Percentiles rank a stretch among this genome's conserved stretches.
Conservation (phyloP, 805 yeast species). For the Saturnispora galanensis region DNA sequence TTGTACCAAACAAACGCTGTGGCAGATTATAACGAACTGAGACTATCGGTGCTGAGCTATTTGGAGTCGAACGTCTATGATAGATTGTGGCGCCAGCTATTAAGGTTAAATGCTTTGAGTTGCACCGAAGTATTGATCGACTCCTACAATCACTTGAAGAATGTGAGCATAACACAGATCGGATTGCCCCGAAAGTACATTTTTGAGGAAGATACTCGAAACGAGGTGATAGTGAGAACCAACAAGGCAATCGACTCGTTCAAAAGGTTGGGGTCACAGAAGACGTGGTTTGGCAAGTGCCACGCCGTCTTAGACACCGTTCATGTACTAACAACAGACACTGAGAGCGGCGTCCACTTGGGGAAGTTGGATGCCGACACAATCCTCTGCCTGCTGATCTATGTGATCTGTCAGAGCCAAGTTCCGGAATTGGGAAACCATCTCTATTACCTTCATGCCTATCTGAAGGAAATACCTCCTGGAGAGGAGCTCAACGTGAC, state of each 20-base stretch:
- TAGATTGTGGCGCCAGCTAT: constrained; percentile 48
- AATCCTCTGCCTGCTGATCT: constrained; percentile 57
- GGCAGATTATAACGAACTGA: constrained; percentile 29
- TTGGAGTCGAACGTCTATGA: constrained; percentile 63
- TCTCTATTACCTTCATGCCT: constrained; percentile 54
- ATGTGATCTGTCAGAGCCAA: constrained; percentile 58
- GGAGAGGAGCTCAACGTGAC: neutral
- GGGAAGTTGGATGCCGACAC: constrained; percentile 69
- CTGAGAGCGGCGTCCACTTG: constrained; percentile 9
- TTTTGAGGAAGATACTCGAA: constrained; percentile 11
- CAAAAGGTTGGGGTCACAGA: constrained; percentile 35
- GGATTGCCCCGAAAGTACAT: constrained; percentile 30
- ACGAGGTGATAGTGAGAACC: constrained; percentile 34
- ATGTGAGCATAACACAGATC: constrained; percentile 41
- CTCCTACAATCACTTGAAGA: constrained; percentile 28
- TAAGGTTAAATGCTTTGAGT: constrained; percentile 5
- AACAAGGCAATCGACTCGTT: constrained; percentile 44
- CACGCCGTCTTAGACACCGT: constrained; percentile 43
- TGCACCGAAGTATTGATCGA: constrained; percentile 17
- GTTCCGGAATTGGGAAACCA: constrained; percentile 53
- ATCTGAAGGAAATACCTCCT: constrained; percentile 17
- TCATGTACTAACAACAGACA: constrained; percentile 33
- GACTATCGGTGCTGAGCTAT: constrained; percentile 52
- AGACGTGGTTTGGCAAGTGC: constrained; percentile 39
- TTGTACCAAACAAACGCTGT: constrained; percentile 17